These are phyloP conservation scores for Lunularia cruciata DNA, from an alignment of 225 moss, liverwort and hornwort species.

Conservation along the genomic window DNA sequence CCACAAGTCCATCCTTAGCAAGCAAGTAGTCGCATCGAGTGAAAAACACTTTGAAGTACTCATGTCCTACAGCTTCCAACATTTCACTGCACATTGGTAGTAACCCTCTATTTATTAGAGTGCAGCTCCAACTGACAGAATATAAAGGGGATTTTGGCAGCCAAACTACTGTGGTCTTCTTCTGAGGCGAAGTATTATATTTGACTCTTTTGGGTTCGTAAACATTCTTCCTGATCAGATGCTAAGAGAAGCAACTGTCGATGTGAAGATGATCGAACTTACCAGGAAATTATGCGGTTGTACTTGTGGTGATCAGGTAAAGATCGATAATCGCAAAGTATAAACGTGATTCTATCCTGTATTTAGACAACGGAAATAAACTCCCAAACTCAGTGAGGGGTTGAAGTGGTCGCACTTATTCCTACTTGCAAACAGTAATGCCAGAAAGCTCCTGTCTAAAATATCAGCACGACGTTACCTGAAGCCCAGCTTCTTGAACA, in stretches of 20 bases:
- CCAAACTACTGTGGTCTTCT: neutral
- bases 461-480: conserved; percentile 30
- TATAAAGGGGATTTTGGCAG: too few species aligned
- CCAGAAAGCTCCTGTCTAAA: neutral
- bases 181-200: neutral
- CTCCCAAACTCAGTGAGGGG: too few species aligned
- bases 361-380: conserved; percentile 2
- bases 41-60: conserved; percentile 71
- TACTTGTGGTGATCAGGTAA: conserved; percentile 61
- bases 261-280: neutral
- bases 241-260: neutral
- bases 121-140: too few species aligned
- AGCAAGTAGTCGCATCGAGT: conserved; percentile 63
- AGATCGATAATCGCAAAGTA: conserved; percentile 71
- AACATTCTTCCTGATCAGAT: neutral
- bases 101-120: too few species aligned
- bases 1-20: conserved; percentile 70
- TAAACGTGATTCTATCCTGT: conserved; percentile 64
- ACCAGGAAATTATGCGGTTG: conserved; percentile 88
- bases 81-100: conserved; percentile 67
- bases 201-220: neutral
- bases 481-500: conserved; percentile 42
- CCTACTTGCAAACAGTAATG: neutral
- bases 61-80: conserved; percentile 82
- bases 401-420: neutral